Percentiles rank a stretch among this genome's conserved stretches.
These are phyloP conservation scores for Penicillium glabrum DNA, from an alignment of 2,329 filamentous ascomycete species.

Conservation along the genomic window DNA sequence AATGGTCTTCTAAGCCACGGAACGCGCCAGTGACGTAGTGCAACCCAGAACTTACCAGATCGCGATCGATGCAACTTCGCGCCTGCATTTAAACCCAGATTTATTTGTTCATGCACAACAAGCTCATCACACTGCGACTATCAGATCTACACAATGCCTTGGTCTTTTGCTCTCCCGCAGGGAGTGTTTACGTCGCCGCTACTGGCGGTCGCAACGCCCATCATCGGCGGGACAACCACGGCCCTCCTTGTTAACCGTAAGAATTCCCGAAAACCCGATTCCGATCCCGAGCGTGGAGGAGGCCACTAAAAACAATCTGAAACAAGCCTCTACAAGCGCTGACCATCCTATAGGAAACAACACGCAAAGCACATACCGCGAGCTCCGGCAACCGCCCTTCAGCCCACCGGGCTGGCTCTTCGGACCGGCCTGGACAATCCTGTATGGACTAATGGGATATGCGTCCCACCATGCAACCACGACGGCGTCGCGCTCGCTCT, in stretches of 20 bases:
- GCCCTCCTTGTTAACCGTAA: conserved; percentile 33
- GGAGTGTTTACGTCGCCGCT: conserved; percentile 31
- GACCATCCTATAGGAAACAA: conserved; percentile 23
- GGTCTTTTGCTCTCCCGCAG: conserved; percentile 31
- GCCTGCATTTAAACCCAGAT: not conserved
- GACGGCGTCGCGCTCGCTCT: conserved; percentile 60
- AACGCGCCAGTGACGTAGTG: conserved; percentile 1
- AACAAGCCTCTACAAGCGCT: not conserved
- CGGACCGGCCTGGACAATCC: conserved; percentile 58
- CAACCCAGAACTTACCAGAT: not conserved
- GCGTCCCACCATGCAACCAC: conserved; percentile 76
- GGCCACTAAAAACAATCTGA: not conserved
- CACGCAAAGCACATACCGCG: conserved; percentile 38
- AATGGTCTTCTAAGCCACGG: not conserved
- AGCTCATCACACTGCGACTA: not conserved
- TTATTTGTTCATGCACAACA: not conserved
- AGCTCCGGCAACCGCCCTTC: conserved; percentile 50
- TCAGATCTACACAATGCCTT: conserved; percentile 21
- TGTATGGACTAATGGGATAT: conserved; percentile 79
- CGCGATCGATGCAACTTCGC: conserved; percentile 1
- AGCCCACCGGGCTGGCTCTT: conserved; percentile 59
- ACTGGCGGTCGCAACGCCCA: conserved; percentile 30
- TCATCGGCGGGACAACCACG: conserved; percentile 23
- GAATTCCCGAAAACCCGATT: conserved; percentile 4
- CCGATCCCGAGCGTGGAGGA: not conserved